Evolutionary conservation across 768 basidiomycete species (phyloP), one percentile per base, ranked within the genome.

Genomic region (Glaciozyma antarctica): DNA sequence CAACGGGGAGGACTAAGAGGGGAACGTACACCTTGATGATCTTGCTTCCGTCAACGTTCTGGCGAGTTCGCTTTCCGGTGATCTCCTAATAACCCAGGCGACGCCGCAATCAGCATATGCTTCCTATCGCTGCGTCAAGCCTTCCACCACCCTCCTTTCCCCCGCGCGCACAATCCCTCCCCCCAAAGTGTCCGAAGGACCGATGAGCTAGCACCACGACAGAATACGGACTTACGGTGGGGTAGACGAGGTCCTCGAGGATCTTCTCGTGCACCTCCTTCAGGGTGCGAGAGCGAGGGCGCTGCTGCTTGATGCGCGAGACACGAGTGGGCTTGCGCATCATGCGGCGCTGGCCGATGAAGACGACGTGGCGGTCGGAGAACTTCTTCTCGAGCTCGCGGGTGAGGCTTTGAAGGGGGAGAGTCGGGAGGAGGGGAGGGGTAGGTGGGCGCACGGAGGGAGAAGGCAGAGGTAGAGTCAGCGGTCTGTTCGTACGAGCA

Each of bases 361-460:
- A 98, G 65, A 99, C 90, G 78, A 99, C 91, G 80, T 98, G 93
- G 77, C 92, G 86, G 81, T 98, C 95, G 54, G 95, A 90, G 82
- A 99, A 97, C 81, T 99, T 99, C 85, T 99, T 99, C 85, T 99
- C 95, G 75, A 99, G 84, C 78, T 98, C 94, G 61, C 94, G 87
- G 67, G 94, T 97, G 77, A 98, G 87, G 78, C 94, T 98, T 76
- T 28, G 47, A 59, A 56, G 61, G 34, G 54, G 45, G 13, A 53
- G 47, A 28, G 13, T 56, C 53, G 30, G 48, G 57, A 51, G 60
- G 51, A 26, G 24, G 15, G 51, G 24, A 52, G 9, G 28, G 43
- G 30, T 51, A 57, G 49, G n/a, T 3, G 6, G 19, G 51, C 9
- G 26, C 6, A 22, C 24, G 57, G 22, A 41, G 57, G 65, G 65